Evolutionary conservation across 2,329 filamentous ascomycete genomes (phyloP), one percentile per base, ranked within the genome.

Genomic region (Tolypocladium inflatum): DNA sequence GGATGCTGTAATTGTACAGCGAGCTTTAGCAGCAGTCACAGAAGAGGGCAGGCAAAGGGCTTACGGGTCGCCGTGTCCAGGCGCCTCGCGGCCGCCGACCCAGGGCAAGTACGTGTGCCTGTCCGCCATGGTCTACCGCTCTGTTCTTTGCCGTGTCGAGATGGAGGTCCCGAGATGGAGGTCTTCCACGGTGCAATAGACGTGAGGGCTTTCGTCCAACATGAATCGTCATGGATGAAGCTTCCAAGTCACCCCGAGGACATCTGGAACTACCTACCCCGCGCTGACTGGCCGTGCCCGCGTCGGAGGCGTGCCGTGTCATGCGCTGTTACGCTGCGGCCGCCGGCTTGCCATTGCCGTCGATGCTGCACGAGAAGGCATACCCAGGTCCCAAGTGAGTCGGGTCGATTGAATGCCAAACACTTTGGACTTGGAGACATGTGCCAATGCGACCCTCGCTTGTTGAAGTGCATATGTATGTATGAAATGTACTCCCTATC

Each of bases 1-100:
- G 68, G 56, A 85, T 76, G 45, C 80, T 83, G 56, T 10, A n/a
- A n/a, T 8, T n/a, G 54, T 11, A 38, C 41, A 50, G 43, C 35
- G 30, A 51, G n/a, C 3, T 39, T 58, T 21, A 58, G 45, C 48
- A 53, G 30, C 8, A 19, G 6, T 4, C n/a, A 13, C 19, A 37
- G 19, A 54, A 38, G 51, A 23, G 23, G 17, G n/a, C 13, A 15
- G 2, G 33, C 37, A 37, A 9, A 15, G n/a, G 39, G 19, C 56
- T 35, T 37, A 60, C 58, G 23, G 33, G 5, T 57, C 58, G 39
- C 60, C 60, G 6, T 54, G 56, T 15, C 60, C 60, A 1, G 56
- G 30, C 30, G 45, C 23, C 5, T 60, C 58, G 19, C 33, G 56
- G 15, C 60, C 58, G 26, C 52, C 52, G 23, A 61, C 38, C 60